These are phyloP conservation scores for Xylaria sp. DNA, from an alignment of 2,329 filamentous ascomycete genomes.

Conservation along the genomic window DNA sequence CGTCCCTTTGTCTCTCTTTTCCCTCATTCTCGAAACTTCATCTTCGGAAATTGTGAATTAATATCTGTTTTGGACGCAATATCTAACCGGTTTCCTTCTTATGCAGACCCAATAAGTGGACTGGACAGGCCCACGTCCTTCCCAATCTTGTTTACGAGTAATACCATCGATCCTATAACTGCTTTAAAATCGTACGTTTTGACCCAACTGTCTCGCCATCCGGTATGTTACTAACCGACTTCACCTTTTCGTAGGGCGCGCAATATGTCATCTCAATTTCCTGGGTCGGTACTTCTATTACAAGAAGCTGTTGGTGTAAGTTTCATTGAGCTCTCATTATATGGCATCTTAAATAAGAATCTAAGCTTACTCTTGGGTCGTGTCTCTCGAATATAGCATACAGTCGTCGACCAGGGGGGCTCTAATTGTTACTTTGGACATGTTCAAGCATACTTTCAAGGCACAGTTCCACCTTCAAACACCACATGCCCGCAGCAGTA, in stretches of 20 bases:
- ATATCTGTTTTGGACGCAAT: slow-evolving; percentile 14
- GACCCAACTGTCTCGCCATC: slow-evolving; percentile 4
- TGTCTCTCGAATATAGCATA: slow-evolving; percentile 44
- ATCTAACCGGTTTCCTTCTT: slow-evolving; percentile 35
- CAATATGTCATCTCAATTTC: slow-evolving; percentile 47
- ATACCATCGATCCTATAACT: slow-evolving; percentile 53
- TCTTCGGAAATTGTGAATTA: neutral
- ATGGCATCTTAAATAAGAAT: slow-evolving; percentile 18
- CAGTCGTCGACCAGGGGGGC: slow-evolving; percentile 44
- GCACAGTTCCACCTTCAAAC: slow-evolving; percentile 48
- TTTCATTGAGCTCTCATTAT: slow-evolving; percentile 30
- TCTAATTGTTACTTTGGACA: slow-evolving; percentile 52
- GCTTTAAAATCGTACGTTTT: slow-evolving; percentile 50
- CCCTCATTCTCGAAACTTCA: slow-evolving; percentile 5
- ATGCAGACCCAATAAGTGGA: slow-evolving; percentile 41
- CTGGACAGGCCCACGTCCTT: slow-evolving; percentile 47
- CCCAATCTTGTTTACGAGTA: slow-evolving; percentile 54
- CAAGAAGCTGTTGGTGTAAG: slow-evolving; percentile 52
- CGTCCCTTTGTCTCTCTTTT: neutral
- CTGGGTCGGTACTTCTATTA: slow-evolving; percentile 46
- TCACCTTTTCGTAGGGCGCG: slow-evolving; percentile 42
- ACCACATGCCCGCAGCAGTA: slow-evolving; percentile 49
- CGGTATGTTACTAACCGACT: slow-evolving; percentile 27
- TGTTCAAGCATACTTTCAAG: slow-evolving; percentile 52
- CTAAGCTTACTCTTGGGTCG: slow-evolving; percentile 35